Evolutionary conservation across 305 asterid genomes (phyloP).

Genomic region (Fraxinus nigra): DNA sequence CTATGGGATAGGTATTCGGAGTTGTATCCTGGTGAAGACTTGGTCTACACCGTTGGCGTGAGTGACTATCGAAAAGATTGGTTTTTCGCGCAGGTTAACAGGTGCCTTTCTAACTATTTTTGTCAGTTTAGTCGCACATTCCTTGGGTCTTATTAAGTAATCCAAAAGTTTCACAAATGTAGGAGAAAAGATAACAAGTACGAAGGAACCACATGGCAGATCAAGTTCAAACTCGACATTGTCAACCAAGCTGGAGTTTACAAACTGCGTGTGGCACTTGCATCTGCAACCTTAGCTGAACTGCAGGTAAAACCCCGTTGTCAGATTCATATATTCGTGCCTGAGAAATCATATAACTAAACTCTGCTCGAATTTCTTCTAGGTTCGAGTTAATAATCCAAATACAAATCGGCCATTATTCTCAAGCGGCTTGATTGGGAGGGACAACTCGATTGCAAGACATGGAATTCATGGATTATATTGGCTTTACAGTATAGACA

Average conservation of each 20-base stretch:
- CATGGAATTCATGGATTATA: constrained; percentile 92
- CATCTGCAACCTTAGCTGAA: constrained; percentile 84
- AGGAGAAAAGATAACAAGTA: constrained; percentile 70
- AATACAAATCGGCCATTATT: constrained; percentile 59
- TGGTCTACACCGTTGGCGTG: constrained; percentile 68
- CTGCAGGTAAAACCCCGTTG: constrained; percentile 55
- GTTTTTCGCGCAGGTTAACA: constrained; percentile 82
- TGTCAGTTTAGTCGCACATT: not conserved
- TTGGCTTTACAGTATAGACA: constrained; percentile 70
- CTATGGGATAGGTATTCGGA: constrained; percentile 85
- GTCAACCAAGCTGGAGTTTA: constrained; percentile 49
- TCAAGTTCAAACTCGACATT: constrained; percentile 55
- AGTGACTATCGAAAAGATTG: constrained; percentile 81
- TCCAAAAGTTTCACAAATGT: constrained; percentile 15
- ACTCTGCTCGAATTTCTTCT: constrained; percentile 12
- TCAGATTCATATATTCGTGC: not conserved
- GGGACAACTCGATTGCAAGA: constrained; percentile 93
- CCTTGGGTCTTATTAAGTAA: not conserved
- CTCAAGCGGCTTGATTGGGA: constrained; percentile 79
- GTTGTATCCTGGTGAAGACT: constrained; percentile 64
- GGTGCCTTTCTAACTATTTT: constrained; percentile 38
- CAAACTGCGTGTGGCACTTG: constrained; percentile 75
- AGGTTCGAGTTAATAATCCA: constrained; percentile 84
- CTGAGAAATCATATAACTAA: not conserved
- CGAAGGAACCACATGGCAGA: constrained; percentile 95